Evolutionary conservation across 2,329 filamentous ascomycete genomes (phyloP).

Genomic region (Microsporum canis): DNA sequence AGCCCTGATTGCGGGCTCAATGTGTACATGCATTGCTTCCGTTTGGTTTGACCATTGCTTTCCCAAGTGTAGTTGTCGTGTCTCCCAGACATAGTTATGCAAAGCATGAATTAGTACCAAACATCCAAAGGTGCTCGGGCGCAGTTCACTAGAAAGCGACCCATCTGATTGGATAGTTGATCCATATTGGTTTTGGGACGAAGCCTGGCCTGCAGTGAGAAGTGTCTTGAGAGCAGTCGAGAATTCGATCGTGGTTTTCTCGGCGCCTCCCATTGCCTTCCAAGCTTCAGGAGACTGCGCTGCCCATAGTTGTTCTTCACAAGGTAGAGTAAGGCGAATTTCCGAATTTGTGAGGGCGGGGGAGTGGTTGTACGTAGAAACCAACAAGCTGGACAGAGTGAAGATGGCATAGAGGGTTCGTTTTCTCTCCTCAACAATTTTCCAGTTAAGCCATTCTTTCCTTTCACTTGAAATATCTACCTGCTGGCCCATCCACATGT

Average conservation of each 20-base stretch:
- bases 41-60: constrained; percentile 83
- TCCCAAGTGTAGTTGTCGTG: constrained; percentile 75
- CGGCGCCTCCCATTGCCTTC: constrained; percentile 61
- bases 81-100: constrained; percentile 98
- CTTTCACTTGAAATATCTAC: constrained; percentile 26
- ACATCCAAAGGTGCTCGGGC: constrained; percentile 84
- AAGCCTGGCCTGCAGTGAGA: constrained; percentile 56
- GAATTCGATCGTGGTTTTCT: constrained; percentile 65
- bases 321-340: constrained; percentile 77
- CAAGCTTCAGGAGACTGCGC: constrained; percentile 77
- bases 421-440: constrained; percentile 77
- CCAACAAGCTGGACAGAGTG: constrained; percentile 77
- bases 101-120: constrained; percentile 84
- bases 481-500: constrained; percentile 28
- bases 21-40: constrained; percentile 89
- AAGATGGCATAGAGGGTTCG: constrained; percentile 87
- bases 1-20: constrained; percentile 83
- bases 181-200: constrained; percentile 33
- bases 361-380: constrained; percentile 85
- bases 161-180: constrained; percentile 37
- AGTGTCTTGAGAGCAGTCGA: constrained; percentile 70
- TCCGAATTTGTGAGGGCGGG: constrained; percentile 90
- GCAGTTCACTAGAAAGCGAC: constrained; percentile 51
- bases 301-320: constrained; percentile 82
- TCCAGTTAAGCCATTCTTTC: constrained; percentile 78